Conservation (phyloP, 495 filamentous ascomycete species). For the Annulohypoxylon maeteangense region DNA sequence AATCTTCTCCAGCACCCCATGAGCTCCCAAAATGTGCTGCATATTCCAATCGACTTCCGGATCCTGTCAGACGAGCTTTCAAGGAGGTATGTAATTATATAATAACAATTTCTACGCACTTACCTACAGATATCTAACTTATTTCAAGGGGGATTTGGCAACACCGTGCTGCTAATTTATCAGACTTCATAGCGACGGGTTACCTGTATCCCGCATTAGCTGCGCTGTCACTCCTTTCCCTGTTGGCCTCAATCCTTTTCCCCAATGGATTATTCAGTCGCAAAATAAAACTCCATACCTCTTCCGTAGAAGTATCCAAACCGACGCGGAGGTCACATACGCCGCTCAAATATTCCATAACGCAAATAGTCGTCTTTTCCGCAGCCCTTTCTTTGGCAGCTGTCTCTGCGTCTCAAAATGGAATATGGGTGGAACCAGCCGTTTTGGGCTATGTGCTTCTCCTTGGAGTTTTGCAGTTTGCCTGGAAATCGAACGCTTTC, state of each 20-base stretch:
- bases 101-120: background rate
- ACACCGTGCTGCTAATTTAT: slow-evolving; percentile 4
- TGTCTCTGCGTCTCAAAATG: slow-evolving; percentile 15
- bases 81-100: slow-evolving; percentile 14
- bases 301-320: background rate
- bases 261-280: slow-evolving; percentile 10
- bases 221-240: slow-evolving; percentile 17
- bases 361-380: slow-evolving; percentile 12
- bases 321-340: background rate
- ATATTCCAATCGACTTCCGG: slow-evolving; percentile 11
- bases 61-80: slow-evolving; percentile 4
- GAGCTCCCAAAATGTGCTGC: slow-evolving; percentile 8
- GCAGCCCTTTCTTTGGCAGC: slow-evolving; percentile 20
- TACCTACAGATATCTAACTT: slow-evolving; percentile 10
- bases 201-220: slow-evolving; percentile 18
- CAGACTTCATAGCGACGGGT: slow-evolving; percentile 25
- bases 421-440: slow-evolving; percentile 17
- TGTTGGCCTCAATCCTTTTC: slow-evolving; percentile 6
- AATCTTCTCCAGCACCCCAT: slow-evolving; percentile 24
- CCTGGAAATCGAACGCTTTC: slow-evolving; percentile 2
- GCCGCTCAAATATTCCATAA: slow-evolving; percentile 16
- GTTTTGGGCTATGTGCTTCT: slow-evolving; percentile 22
- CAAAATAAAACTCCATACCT: background rate
- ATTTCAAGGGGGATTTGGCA: slow-evolving; percentile 23
- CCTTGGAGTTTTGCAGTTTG: slow-evolving; percentile 17